Base-by-base conservation (phyloP, 306 rosid species). In the Clitoria ternatea region DNA sequence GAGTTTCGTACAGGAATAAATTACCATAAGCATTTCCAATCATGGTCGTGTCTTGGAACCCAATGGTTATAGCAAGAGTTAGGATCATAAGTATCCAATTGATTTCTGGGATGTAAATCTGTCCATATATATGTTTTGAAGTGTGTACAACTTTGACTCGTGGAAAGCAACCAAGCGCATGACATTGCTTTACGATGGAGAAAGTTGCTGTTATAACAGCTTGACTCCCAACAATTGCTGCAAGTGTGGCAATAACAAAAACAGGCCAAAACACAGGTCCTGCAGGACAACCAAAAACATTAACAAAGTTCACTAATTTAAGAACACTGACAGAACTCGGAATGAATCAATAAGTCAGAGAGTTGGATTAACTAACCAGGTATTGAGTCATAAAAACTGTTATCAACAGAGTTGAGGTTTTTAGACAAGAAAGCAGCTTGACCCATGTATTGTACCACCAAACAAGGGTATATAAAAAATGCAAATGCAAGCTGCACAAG, bases 121-220 rank as follows among this genome's bases (percentile, higher is more conserved):
- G 92, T 53, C 96, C 97, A 74, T 77, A 83, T 70, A 88, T 85
- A 57, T 86, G 90, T 66, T 86, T 91, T 18, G 96, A 88, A 76
- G 97, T 88, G 78, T 91, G 97, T 39, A 91, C 92, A 76, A 91
- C 89, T 85, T 91, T 91, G 76, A 88, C 96, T 50, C 96, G 85
- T 0, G 97, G 97, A 81, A 91, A 91, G 89, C 97, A 91, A 61
- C 97, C 97, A 70, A 91, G 92, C 61, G 92, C 92, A 80, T 91
- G 92, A 48, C 96, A 91, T 74, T 91, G 96, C 79, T 91, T 91
- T 76, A 91, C 59, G 66, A 88, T 91, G 62, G 97, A 91, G 84
- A 88, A 91, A 70, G 97, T 91, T 35, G 92, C 97, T 54, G 90
- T 85, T 57, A 91, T 91, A 66, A 91, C 91, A 75, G 97, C 96